Percentiles rank a stretch among this genome's conserved stretches.
phyloP scores from a whole-genome alignment of 495 filamentous ascomycete genomes.

The Pyronema domesticum region DNA sequence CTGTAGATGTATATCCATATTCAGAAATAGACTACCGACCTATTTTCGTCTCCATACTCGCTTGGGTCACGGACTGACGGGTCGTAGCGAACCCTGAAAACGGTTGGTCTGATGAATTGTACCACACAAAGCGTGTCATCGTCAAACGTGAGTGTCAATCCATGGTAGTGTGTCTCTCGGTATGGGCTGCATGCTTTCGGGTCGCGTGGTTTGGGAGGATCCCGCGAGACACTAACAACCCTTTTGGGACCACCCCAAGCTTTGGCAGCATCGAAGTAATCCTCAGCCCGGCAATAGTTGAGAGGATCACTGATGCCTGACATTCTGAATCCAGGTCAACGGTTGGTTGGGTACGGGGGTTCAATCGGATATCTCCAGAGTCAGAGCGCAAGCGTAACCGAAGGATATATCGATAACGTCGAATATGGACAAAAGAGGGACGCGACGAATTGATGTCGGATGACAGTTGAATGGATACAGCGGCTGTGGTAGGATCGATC shows the following conservation, averaged over 20 bases:
- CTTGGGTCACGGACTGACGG: not conserved
- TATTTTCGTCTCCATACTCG: constrained; percentile 12
- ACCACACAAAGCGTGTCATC: constrained; percentile 5
- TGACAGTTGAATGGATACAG: too few relatives aligned
- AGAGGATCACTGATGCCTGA: constrained; percentile 10
- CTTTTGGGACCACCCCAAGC: constrained; percentile 8
- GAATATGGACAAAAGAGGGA: too few relatives aligned
- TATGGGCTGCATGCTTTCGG: not conserved
- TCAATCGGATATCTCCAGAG: too few relatives aligned
- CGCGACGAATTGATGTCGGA: too few relatives aligned
- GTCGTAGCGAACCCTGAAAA: constrained; percentile 16
- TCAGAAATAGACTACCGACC: constrained; percentile 1
- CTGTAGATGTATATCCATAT: not conserved
- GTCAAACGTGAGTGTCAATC: constrained; percentile 3
- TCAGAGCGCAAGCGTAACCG: too few relatives aligned
- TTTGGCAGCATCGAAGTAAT: constrained; percentile 2
- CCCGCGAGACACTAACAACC: not conserved
- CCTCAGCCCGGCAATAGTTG: constrained; percentile 15
- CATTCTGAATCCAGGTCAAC: not conserved
- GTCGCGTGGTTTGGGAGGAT: constrained; percentile 1
- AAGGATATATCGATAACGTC: too few relatives aligned
- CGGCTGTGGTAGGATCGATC: too few relatives aligned
- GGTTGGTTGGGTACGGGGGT: too few relatives aligned
- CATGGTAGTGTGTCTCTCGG: not conserved
- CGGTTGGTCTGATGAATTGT: constrained; percentile 16